phyloP scores from a whole-genome alignment of 2,329 filamentous ascomycete genomes.

The Anthostomella pinea region DNA sequence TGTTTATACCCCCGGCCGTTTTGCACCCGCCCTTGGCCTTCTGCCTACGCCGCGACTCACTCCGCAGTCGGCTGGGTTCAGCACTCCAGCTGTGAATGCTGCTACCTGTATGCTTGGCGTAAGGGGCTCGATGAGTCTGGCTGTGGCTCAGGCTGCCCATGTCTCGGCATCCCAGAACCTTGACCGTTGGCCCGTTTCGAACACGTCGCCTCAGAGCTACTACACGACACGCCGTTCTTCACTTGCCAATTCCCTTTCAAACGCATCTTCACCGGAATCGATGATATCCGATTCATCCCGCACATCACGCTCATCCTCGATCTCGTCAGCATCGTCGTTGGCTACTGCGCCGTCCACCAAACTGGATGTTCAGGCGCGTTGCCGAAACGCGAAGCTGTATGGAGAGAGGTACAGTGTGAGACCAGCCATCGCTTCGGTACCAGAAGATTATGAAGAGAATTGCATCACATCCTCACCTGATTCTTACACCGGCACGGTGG shows the following conservation, averaged over 20 bases:
- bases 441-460: constrained; percentile 53
- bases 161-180: constrained; percentile 45
- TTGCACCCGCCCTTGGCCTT: constrained; percentile 52
- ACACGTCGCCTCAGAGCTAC: constrained; percentile 52
- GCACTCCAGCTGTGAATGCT: constrained; percentile 59
- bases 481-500: constrained; percentile 51
- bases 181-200: constrained; percentile 50
- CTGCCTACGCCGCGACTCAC: constrained; percentile 59
- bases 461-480: constrained; percentile 55
- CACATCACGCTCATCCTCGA: constrained; percentile 62
- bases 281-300: constrained; percentile 63
- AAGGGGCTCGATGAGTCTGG: constrained; percentile 57
- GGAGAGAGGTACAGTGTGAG: constrained; percentile 54
- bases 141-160: constrained; percentile 54
- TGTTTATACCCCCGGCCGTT: constrained; percentile 43
- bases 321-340: constrained; percentile 60
- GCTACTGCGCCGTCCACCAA: constrained; percentile 58
- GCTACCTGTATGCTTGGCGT: constrained; percentile 48
- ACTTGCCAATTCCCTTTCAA: constrained; percentile 61
- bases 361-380: constrained; percentile 62
- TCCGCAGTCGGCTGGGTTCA: constrained; percentile 53
- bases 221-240: constrained; percentile 56
- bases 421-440: constrained; percentile 54
- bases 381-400: constrained; percentile 57
- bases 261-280: constrained; percentile 63